A percentile compares a stretch with the other conserved stretches of the same genome.
These are phyloP conservation scores for Apiospora rasikravindrae DNA, from an alignment of 2,329 filamentous ascomycete species.

Conservation along the genomic window DNA sequence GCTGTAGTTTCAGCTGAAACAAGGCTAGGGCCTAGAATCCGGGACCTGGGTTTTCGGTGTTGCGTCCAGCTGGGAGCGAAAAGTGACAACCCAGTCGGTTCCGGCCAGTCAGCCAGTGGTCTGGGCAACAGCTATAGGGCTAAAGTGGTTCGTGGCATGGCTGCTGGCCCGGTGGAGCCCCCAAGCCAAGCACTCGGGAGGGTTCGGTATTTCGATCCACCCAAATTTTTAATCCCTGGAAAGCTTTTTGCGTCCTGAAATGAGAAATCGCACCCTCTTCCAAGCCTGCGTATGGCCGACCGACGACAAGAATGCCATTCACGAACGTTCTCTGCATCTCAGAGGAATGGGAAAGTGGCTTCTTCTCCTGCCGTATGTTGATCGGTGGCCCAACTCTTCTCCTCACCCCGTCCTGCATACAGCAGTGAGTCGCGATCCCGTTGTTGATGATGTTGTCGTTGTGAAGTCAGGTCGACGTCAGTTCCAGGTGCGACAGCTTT, in stretches of 20 bases:
- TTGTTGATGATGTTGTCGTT: neutral
- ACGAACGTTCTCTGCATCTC: neutral
- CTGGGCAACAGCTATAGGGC: neutral
- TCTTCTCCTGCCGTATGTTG: neutral
- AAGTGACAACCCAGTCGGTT: neutral
- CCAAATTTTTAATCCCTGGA: constrained; percentile 4
- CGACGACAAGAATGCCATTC: neutral
- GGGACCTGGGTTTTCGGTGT: neutral
- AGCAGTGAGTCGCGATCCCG: neutral
- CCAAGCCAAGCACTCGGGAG: constrained; percentile 16
- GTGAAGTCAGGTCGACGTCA: neutral
- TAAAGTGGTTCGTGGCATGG: constrained; percentile 1
- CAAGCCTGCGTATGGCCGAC: neutral
- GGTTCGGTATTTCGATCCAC: constrained; percentile 13
- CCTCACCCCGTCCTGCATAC: neutral
- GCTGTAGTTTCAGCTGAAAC: neutral
- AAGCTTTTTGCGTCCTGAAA: constrained; percentile 6
- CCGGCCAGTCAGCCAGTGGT: neutral
- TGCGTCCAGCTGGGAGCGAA: neutral
- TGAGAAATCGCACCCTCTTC: neutral
- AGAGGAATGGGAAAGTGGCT: neutral
- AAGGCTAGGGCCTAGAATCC: neutral
- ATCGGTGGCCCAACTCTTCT: neutral
- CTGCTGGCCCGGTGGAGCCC: neutral
- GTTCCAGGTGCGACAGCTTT: neutral